Conservation (phyloP, 1,139 yeast genomes). For the Scheffersomyces parashehatae region DNA sequence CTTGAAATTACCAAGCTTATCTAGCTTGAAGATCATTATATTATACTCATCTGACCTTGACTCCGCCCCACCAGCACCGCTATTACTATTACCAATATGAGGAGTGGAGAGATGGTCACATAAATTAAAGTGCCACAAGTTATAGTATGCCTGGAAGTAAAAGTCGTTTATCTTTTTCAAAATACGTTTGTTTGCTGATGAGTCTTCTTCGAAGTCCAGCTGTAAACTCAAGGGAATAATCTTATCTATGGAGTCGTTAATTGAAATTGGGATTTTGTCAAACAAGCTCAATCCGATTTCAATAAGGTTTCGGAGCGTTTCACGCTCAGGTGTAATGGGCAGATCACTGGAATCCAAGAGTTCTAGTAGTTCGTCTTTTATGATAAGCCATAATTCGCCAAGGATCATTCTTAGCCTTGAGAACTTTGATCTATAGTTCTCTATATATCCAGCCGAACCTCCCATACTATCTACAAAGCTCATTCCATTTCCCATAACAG, state of each 20-base stretch:
- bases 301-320: conserved; percentile 19
- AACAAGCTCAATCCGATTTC: conserved; percentile 61
- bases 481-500: conserved; percentile 70
- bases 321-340: not conserved
- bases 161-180: conserved; percentile 50
- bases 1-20: conserved; percentile 24
- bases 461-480: conserved; percentile 55
- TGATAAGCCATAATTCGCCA: conserved; percentile 64
- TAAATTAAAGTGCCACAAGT: conserved; percentile 76
- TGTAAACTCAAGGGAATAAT: conserved; percentile 41
- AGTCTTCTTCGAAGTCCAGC: conserved; percentile 16
- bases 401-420: conserved; percentile 63
- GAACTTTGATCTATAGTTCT: conserved; percentile 61
- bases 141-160: conserved; percentile 64
- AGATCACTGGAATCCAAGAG: conserved; percentile 21
- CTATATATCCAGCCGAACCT: conserved; percentile 45
- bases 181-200: conserved; percentile 20
- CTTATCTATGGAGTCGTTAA: conserved; percentile 37
- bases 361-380: conserved; percentile 51
- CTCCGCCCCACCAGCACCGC: not conserved
- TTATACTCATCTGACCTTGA: conserved; percentile 15
- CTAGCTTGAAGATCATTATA: conserved; percentile 28
- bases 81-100: not conserved
- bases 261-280: conserved; percentile 65
- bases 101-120: conserved; percentile 45